These are phyloP conservation scores for Pelargonium australe DNA, from an alignment of 441 rosid species.

Conservation along the genomic window DNA sequence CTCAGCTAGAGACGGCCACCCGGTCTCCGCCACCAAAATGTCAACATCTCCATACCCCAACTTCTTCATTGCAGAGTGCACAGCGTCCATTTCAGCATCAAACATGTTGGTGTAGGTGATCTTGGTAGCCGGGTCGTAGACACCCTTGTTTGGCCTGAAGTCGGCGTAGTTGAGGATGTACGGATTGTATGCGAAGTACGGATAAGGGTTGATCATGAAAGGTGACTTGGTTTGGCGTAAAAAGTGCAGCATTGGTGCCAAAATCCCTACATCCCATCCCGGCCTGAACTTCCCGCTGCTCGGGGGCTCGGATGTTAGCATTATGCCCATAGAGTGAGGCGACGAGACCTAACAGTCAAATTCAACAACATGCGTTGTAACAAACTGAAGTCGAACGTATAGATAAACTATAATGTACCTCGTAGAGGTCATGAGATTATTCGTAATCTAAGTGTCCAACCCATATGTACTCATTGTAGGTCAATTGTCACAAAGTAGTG, in stretches of 20 bases:
- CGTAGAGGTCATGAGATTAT: too few relatives aligned
- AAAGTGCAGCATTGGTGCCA: constrained; percentile 48
- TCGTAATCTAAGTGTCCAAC: too few relatives aligned
- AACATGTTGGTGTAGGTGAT: constrained; percentile 49
- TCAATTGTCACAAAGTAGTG: too few relatives aligned
- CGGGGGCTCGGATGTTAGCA: constrained; percentile 36
- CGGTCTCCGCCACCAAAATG: constrained; percentile 50
- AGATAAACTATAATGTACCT: too few relatives aligned
- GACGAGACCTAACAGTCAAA: constrained; percentile 44
- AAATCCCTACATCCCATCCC: constrained; percentile 27
- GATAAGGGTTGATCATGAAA: constrained; percentile 57
- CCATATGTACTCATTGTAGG: too few relatives aligned
- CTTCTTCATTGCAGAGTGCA: constrained; percentile 48
- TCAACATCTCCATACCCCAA: constrained; percentile 46
- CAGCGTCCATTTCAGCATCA: constrained; percentile 43
- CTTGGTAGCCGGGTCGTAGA: constrained; percentile 36
- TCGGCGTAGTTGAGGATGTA: constrained; percentile 33
- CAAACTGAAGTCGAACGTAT: too few relatives aligned
- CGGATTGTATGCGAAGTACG: constrained; percentile 47
- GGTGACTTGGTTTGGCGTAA: constrained; percentile 47
- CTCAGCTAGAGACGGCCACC: constrained; percentile 61
- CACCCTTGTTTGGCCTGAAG: constrained; percentile 42
- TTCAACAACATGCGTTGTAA: background rate
- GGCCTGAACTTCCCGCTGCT: constrained; percentile 44
- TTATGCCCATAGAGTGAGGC: constrained; percentile 50